Conservation (phyloP, 306 rosid genomes). For the Vigna trinervia region DNA sequence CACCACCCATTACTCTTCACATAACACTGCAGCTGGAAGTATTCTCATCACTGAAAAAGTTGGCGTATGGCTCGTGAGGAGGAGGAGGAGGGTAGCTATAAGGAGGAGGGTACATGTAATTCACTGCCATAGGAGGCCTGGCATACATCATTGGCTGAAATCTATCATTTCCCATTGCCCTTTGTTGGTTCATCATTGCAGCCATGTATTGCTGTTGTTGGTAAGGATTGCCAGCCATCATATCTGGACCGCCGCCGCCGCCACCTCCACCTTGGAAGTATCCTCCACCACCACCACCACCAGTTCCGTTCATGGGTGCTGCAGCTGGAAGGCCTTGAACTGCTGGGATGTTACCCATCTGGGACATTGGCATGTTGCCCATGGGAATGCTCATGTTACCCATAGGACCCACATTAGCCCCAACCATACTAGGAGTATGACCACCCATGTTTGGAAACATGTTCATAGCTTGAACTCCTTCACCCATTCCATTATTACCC, state of each 20-base stretch:
- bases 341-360: conserved; percentile 52
- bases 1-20: conserved; percentile 45
- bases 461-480: conserved; percentile 35
- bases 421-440: conserved; percentile 39
- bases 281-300: conserved; percentile 22
- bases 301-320: conserved; percentile 42
- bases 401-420: conserved; percentile 57
- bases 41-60: conserved; percentile 84
- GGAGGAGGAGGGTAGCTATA: conserved; percentile 50
- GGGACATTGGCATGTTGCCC: conserved; percentile 46
- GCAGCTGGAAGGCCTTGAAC: conserved; percentile 85
- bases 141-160: conserved; percentile 90
- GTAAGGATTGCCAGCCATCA: conserved; percentile 46
- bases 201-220: conserved; percentile 72
- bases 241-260: conserved; percentile 43
- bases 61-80: conserved; percentile 57
- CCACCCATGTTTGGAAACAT: conserved; percentile 54
- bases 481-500: conserved; percentile 44
- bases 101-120: conserved; percentile 59
- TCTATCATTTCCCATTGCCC: conserved; percentile 69
- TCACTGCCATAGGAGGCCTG: conserved; percentile 66
- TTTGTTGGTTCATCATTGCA: conserved; percentile 81
- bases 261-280: conserved; percentile 50
- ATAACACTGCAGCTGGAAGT: conserved; percentile 87
- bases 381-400: conserved; percentile 53